Base-by-base conservation (phyloP, 371 early-diverging fungal species). In the Rhizopus sp. region DNA sequence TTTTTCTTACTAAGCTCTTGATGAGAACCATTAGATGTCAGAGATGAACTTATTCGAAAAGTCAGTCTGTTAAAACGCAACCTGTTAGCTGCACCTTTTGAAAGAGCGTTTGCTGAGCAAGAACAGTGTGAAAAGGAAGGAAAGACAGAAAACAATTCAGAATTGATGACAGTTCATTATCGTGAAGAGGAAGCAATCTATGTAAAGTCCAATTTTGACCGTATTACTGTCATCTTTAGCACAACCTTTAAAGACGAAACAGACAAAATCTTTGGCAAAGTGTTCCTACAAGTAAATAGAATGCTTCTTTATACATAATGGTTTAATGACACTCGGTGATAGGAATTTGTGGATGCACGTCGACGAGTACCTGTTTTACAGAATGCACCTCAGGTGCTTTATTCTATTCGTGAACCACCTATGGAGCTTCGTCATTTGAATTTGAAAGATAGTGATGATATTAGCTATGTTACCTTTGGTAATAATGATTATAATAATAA, bases 271-370 rank as follows among this genome's bases (percentile, higher is more conserved):
- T 89, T 95, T 78, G 99, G 95, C 55, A 93, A 90, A 60, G 95
- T 99, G 47, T 99, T 99, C 70, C 77, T 98, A 67, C 97, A 98
- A 85, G 93, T 89, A 75, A 38, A 53, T 33, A 10, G 17, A 31
- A 15, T 15, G 15, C n/a, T 9, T 12, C 9, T 23, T 33, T n/a
- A 5, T 35, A 30, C 10, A 49, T n/a, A 13, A 34, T 0, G 30
- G 40, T 2, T 32, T 9, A 23, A 23, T 23, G 23, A 23, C 23
- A 23, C 23, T 23, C 23, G 1, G 23, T 23, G 23, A 33, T 59
- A 93, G 88, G 99, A 99, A 87, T 99, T 97, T 74, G 96, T 96
- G 6, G 99, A 99, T 78, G 97, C 95, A 16, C 84, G 99, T 42
- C 89, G 95, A 63, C 88, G 95, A 64, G 91, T 88, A 64, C 89